Percentiles rank a stretch among this genome's conserved stretches.
Evolutionary conservation across 1,284 basidiomycete species (phyloP).

Genomic region (Sanghuangporus weigelae): DNA sequence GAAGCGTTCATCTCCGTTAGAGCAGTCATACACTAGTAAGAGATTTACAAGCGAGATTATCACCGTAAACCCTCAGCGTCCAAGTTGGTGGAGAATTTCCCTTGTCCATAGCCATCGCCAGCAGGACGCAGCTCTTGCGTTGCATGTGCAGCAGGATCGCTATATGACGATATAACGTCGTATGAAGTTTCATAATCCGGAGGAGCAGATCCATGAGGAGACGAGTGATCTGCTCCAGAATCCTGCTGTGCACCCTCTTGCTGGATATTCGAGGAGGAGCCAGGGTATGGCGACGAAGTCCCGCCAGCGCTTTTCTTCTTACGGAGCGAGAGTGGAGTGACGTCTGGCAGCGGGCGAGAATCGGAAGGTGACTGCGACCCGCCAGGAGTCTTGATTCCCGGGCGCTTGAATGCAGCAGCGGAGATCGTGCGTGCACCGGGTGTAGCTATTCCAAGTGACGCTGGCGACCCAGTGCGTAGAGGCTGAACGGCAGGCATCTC

Average conservation of each 20-base stretch:
- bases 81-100: slow-evolving; percentile 37
- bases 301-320: slow-evolving; percentile 34
- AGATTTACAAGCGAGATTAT: background rate
- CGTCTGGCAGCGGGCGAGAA: slow-evolving; percentile 29
- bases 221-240: slow-evolving; percentile 1
- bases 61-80: slow-evolving; percentile 23
- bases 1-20: no score
- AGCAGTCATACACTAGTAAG: background rate
- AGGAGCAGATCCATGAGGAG: background rate
- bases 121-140: background rate
- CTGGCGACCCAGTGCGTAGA: slow-evolving; percentile 30
- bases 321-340: slow-evolving; percentile 39
- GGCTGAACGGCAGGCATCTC: slow-evolving; percentile 17
- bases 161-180: slow-evolving; percentile 9
- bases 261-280: slow-evolving; percentile 5
- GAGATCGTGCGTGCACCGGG: slow-evolving; percentile 55
- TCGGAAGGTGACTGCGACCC: slow-evolving; percentile 8
- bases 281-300: slow-evolving; percentile 17
- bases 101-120: slow-evolving; percentile 31
- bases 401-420: slow-evolving; percentile 69
- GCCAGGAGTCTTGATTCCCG: slow-evolving; percentile 33
- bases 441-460: slow-evolving; percentile 23
- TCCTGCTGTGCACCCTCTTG: background rate
- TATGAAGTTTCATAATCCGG: slow-evolving; percentile 3
- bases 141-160: slow-evolving; percentile 25